Percentiles rank a stretch among this genome's conserved stretches.
Evolutionary conservation across 495 filamentous ascomycete genomes (phyloP).

Genomic region (Neurospora terricola): DNA sequence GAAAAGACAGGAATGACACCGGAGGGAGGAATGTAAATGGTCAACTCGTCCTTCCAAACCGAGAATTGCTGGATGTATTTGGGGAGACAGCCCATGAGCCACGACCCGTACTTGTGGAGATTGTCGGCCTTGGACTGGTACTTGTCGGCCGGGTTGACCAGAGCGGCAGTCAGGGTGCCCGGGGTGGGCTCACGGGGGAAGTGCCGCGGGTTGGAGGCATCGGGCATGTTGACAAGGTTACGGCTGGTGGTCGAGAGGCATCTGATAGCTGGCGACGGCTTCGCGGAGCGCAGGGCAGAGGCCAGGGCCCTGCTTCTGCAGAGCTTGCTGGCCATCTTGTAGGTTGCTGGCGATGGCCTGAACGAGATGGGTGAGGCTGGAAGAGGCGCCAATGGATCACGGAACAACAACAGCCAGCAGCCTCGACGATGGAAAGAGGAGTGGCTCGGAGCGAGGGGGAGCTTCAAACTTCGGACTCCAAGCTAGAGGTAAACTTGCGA

Average conservation of each 20-base stretch:
- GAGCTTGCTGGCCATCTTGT: slow-evolving; percentile 56
- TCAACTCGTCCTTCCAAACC: slow-evolving; percentile 98
- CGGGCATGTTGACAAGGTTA: slow-evolving; percentile 38
- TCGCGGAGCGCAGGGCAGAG: slow-evolving; percentile 47
- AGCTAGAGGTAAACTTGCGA: background rate
- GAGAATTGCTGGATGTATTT: slow-evolving; percentile 99
- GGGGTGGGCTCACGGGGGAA: slow-evolving; percentile 39
- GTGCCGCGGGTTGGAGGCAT: slow-evolving; percentile 59
- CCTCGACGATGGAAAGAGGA: background rate
- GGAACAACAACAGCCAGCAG: background rate
- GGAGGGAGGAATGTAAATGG: slow-evolving; percentile 79
- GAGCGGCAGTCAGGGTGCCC: slow-evolving; percentile 57
- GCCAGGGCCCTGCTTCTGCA: slow-evolving; percentile 52
- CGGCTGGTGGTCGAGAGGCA: slow-evolving; percentile 44
- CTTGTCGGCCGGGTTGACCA: slow-evolving; percentile 90
- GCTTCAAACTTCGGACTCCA: background rate
- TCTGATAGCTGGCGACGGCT: slow-evolving; percentile 28
- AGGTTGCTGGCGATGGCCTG: slow-evolving; percentile 28
- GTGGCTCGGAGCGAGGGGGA: background rate
- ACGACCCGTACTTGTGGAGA: slow-evolving; percentile 89
- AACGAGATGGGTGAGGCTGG: slow-evolving; percentile 9
- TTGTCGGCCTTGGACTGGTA: slow-evolving; percentile 72
- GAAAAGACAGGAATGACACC: slow-evolving; percentile 84
- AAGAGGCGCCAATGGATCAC: background rate
- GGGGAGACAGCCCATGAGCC: slow-evolving; percentile 90